Evolutionary conservation across 768 basidiomycete genomes (phyloP), one percentile per base, ranked within the genome.

Genomic region (Leccinellum albellum): DNA sequence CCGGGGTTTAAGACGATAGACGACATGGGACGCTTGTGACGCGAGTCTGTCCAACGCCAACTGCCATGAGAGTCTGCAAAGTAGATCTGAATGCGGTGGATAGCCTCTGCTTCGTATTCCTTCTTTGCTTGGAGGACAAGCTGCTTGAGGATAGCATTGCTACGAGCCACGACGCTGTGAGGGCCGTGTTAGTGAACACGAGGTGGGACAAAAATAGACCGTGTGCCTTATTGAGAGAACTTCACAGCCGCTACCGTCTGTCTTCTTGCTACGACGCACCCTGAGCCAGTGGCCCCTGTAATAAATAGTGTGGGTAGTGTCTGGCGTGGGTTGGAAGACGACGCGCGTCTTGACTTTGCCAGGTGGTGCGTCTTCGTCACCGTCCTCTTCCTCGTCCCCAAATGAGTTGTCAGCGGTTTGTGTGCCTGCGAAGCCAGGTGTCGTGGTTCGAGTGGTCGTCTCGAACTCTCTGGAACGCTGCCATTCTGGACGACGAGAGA

Each of bases 121-220:
- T 83, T 84, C 78, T 93, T 93, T n/a, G 91, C 91, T 64, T 91
- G 88, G 23, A 92, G 82, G 44, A 94, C 88, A 60, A 94, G 87
- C 72, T 92, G 88, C 73, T 93, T 93, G 67, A 94, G 82, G 63
- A 93, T 88, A 37, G 82, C 80, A 73, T 93, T 92, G 57, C 79
- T 87, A 48, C 91, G 85, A 4, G 91, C 91, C 33, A 94, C 87
- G 56, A 94, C 91, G 64, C 88, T 89, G 70, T 6, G 44, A 44
- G 47, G 54, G 40, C 42, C 15, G 46, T n/a, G 37, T 73, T 8
- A 57, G 67, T 29, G 21, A 14, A 28, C 58, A 50, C 5, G 50
- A 55, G 52, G 26, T 32, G 49, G 21, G 56, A 45, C 48, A 60
- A 58, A 62, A 63, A 62, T 63, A 61, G 53, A 58, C 42, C 10